Percentiles rank a stretch among this genome's conserved stretches.
Evolutionary conservation across 1,284 basidiomycete genomes (phyloP).

Genomic region (Trichosporon coremiiforme): DNA sequence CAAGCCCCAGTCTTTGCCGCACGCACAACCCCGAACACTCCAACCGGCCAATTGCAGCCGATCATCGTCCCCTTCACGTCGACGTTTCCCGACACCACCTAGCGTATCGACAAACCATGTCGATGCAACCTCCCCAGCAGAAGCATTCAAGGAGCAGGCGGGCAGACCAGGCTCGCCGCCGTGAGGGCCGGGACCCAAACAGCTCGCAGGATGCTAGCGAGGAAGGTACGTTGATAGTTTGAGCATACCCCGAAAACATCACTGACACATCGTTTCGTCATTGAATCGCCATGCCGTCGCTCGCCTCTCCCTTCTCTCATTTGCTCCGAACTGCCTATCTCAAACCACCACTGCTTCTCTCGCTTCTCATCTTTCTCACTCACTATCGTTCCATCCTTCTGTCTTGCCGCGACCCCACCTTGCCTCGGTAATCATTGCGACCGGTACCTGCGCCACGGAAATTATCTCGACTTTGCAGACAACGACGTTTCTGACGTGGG

Average conservation of each 20-base stretch:
- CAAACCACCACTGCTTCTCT: neutral
- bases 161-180: conserved; percentile 27
- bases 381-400: neutral
- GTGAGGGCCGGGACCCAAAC: conserved; percentile 23
- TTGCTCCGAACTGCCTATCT: neutral
- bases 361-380: neutral
- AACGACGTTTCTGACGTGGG: conserved; percentile 54
- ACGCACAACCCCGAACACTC: neutral
- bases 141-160: conserved; percentile 22
- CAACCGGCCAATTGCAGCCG: conserved; percentile 14
- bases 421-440: conserved; percentile 2
- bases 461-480: conserved; percentile 35
- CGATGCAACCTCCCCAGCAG: conserved; percentile 26
- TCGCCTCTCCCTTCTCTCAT: neutral
- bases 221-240: conserved; percentile 45
- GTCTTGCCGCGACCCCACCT: neutral
- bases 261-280: neutral
- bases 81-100: neutral
- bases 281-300: neutral
- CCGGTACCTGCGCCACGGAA: conserved; percentile 11
- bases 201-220: conserved; percentile 55
- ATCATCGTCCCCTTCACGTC: neutral
- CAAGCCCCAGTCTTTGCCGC: neutral
- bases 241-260: neutral
- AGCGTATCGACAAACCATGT: conserved; percentile 16